Percentiles rank a stretch among this genome's conserved stretches.
Evolutionary conservation across 2,329 filamentous ascomycete genomes (phyloP).

Genomic region (Paecilomyces formosus): DNA sequence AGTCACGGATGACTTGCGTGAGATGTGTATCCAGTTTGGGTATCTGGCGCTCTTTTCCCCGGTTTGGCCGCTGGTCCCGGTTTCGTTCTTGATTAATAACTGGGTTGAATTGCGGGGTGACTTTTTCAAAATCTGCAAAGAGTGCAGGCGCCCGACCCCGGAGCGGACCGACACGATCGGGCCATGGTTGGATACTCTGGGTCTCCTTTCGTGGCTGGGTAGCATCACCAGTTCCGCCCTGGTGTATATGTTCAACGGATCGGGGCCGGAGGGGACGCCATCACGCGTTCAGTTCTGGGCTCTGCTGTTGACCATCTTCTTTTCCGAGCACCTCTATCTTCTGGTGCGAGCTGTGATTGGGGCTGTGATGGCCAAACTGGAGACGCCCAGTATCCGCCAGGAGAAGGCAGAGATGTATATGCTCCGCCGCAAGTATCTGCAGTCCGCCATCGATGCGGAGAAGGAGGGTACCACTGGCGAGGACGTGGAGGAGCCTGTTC

Average conservation of each 20-base stretch:
- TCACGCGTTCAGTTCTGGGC: constrained; percentile 71
- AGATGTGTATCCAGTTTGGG: constrained; percentile 88
- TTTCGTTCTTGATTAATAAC: constrained; percentile 90
- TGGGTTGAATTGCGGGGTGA: constrained; percentile 94
- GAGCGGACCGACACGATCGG: constrained; percentile 91
- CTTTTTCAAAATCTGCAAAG: constrained; percentile 88
- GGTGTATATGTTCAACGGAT: constrained; percentile 76
- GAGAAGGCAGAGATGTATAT: constrained; percentile 74
- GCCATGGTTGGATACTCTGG: constrained; percentile 82
- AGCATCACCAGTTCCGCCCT: constrained; percentile 82
- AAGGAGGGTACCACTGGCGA: constrained; percentile 8
- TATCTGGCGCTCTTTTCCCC: constrained; percentile 91
- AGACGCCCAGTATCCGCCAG: constrained; percentile 78
- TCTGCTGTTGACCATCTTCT: constrained; percentile 71
- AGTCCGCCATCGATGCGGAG: constrained; percentile 29
- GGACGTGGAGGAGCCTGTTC: constrained; percentile 10
- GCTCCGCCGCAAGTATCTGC: constrained; percentile 70
- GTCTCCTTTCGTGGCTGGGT: constrained; percentile 88
- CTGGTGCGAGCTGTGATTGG: constrained; percentile 65
- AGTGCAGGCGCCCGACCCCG: constrained; percentile 82
- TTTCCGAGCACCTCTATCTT: constrained; percentile 88
- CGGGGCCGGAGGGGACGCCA: constrained; percentile 32
- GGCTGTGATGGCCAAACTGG: constrained; percentile 67
- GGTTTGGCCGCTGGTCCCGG: constrained; percentile 82
- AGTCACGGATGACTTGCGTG: constrained; percentile 81